phyloP scores from a whole-genome alignment of 352 stramenopile species.

The Pythium brassicae region DNA sequence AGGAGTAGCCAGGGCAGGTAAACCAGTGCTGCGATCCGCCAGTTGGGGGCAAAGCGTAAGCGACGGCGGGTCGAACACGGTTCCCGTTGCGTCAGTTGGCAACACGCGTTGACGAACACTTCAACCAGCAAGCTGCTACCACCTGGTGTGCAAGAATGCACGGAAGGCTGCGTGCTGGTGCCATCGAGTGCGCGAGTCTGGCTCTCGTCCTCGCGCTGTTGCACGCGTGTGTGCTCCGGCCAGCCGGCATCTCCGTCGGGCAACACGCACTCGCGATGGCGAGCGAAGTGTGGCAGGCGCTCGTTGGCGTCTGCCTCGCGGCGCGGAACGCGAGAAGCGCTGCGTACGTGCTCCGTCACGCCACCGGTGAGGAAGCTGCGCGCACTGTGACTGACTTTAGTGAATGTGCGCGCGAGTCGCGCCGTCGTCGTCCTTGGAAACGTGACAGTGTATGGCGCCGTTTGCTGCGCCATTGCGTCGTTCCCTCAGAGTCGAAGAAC shows the following conservation, averaged over 20 bases:
- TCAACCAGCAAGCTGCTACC: too few relatives aligned
- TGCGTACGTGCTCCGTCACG: background rate
- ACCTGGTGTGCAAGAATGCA: background rate
- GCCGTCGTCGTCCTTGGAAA: too few relatives aligned
- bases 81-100: background rate
- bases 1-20: slow-evolving; percentile 33
- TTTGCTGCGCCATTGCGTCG: background rate
- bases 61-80: background rate
- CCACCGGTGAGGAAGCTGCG: background rate
- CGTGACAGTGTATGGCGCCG: too few relatives aligned
- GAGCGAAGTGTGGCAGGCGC: background rate
- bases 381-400: too few relatives aligned
- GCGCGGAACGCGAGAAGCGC: slow-evolving; percentile 1
- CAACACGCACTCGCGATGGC: background rate
- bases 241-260: background rate
- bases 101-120: background rate
- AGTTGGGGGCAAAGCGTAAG: background rate
- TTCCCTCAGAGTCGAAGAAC: background rate
- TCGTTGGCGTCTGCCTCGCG: background rate
- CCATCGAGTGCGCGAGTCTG: background rate
- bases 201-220: background rate
- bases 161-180: background rate
- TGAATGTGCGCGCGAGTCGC: too few relatives aligned
- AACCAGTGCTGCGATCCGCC: slow-evolving; percentile 8
- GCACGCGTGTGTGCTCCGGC: background rate